Conservation (phyloP, 345 rosid species). For the rapeseed (Brassica napus) region Da-Ae NC_063448.1:13619501-13620000, state of each 20-base stretch:
- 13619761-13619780: background rate
- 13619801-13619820: constrained; percentile 4
- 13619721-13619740: background rate
- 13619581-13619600: background rate
- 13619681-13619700: background rate
- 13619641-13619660: background rate
- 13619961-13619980: too few species aligned
- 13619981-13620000: too few species aligned
- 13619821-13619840: background rate
- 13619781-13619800: background rate
- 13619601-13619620: background rate
- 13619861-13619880: too few species aligned
- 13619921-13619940: too few species aligned
- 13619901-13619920: too few species aligned
- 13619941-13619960: too few species aligned
- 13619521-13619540: background rate
- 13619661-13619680: background rate
- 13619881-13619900: too few species aligned
- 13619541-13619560: background rate
- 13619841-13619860: background rate
- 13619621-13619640: background rate
- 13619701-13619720: too few species aligned
- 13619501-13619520: too few species aligned
- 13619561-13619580: background rate
- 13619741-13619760: background rate